Evolutionary conservation across 768 basidiomycete species (phyloP).

Genomic region (Suillus cothurnatus): DNA sequence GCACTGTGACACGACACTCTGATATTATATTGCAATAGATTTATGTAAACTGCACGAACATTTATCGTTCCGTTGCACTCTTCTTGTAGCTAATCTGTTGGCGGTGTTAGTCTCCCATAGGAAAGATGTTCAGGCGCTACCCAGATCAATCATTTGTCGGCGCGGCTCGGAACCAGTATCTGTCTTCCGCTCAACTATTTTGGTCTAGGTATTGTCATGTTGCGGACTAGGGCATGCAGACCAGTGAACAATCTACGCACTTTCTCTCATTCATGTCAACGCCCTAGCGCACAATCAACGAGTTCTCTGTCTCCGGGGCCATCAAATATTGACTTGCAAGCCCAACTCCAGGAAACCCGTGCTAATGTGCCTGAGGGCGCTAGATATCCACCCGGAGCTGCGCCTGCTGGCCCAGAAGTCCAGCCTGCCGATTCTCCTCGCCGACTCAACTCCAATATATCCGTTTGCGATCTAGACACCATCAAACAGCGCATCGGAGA

Average conservation of each 20-base stretch:
- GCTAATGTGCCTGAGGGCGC: not conserved
- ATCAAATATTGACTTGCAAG: not conserved
- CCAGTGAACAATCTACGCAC: conserved; percentile 12
- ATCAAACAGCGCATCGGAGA: conserved; percentile 42
- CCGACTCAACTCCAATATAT: not conserved
- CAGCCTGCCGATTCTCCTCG: not conserved
- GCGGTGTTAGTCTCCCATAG: not conserved
- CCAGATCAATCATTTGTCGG: not conserved
- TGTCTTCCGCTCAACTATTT: not conserved
- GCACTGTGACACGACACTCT: not conserved
- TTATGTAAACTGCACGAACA: conserved; percentile 3
- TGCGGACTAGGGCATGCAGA: conserved; percentile 17
- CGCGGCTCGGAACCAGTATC: not conserved
- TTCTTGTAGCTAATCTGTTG: not conserved
- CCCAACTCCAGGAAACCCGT: not conserved
- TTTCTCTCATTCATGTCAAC: conserved; percentile 16
- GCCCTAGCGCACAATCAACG: not conserved
- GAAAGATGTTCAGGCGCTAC: not conserved
- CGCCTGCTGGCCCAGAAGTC: not conserved
- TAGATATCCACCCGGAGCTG: not conserved
- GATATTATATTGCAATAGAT: conserved; percentile 8
- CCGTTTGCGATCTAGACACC: conserved; percentile 28
- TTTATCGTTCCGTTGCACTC: not conserved
- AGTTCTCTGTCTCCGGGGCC: not conserved
- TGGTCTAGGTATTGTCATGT: conserved; percentile 16